Percentiles rank a stretch among this genome's conserved stretches.
phyloP scores from a whole-genome alignment of 768 basidiomycete genomes.

The Amanita muscaria region DNA sequence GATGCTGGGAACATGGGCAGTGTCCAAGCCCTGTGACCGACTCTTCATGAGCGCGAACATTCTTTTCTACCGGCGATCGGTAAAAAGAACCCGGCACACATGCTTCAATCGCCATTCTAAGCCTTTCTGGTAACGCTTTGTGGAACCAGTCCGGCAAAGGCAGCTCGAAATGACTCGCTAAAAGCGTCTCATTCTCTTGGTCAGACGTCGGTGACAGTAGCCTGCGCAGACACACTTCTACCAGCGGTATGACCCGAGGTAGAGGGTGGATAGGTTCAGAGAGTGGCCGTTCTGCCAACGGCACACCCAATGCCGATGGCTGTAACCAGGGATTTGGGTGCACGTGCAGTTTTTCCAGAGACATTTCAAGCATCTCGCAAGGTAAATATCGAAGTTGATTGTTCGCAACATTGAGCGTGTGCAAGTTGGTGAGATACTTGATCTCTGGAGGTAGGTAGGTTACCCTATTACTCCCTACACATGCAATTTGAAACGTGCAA shows the following conservation, averaged over 20 bases:
- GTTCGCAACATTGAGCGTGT: constrained; percentile 50
- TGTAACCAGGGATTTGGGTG: constrained; percentile 54
- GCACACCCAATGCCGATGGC: constrained; percentile 10
- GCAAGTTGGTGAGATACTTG: constrained; percentile 39
- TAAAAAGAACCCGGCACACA: constrained; percentile 33
- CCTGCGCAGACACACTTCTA: constrained; percentile 4
- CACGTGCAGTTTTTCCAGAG: constrained; percentile 36
- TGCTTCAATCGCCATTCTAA: constrained; percentile 25
- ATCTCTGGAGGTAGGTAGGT: constrained; percentile 57
- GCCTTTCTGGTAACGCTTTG: constrained; percentile 18
- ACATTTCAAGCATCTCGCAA: constrained; percentile 54
- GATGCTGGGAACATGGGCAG: constrained; percentile 42
- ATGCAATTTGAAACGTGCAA: constrained; percentile 7
- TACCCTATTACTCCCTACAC: constrained; percentile 51
- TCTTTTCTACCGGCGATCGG: constrained; percentile 13
- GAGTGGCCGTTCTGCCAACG: constrained; percentile 14
- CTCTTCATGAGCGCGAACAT: constrained; percentile 13
- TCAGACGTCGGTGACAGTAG: constrained; percentile 12
- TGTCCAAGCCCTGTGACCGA: constrained; percentile 30
- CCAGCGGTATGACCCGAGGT: constrained; percentile 8
- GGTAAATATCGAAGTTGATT: constrained; percentile 56
- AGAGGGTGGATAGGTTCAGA: constrained; percentile 18
- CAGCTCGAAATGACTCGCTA: constrained; percentile 17
- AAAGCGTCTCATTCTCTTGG: constrained; percentile 25
- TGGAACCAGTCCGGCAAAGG: constrained; percentile 7